Conservation (phyloP, 805 yeast species). For the Saccharomycopsis lassenensis region DNA sequence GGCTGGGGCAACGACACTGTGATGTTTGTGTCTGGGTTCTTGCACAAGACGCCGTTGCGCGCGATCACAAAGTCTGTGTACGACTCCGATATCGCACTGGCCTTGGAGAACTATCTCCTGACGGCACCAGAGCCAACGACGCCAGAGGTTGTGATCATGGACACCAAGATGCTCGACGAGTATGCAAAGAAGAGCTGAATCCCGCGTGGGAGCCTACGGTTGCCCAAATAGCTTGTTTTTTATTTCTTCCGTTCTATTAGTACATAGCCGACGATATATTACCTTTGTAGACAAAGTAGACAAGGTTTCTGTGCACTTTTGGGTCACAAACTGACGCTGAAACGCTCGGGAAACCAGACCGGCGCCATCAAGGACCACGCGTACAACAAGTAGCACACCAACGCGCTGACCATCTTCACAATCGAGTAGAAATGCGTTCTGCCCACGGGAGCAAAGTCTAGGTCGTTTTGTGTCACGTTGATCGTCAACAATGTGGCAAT, state of each 20-base stretch:
- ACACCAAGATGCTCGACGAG: no score
- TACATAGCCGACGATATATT: neutral
- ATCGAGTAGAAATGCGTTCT: conserved; percentile 91
- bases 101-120: no score
- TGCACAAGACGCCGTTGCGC: conserved; percentile 23
- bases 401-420: conserved; percentile 86
- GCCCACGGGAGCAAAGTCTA: conserved; percentile 91
- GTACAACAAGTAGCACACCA: conserved; percentile 81
- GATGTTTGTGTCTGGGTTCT: conserved; percentile 24
- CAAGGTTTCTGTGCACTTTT: no score
- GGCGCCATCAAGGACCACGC: conserved; percentile 93
- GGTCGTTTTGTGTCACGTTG: conserved; percentile 74
- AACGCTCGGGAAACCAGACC: conserved; percentile 79
- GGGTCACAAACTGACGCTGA: conserved; percentile 28
- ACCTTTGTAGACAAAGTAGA: neutral
- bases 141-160: no score
- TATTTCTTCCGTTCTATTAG: neutral
- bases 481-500: conserved; percentile 88
- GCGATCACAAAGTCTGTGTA: no score
- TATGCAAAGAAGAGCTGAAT: neutral
- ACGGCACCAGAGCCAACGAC: no score
- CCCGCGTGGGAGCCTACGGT: neutral
- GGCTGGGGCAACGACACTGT: conserved; percentile 28
- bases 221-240: no score
- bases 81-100: no score